Conservation (phyloP, 441 rosid genomes). For the Melastoma candidum region DNA sequence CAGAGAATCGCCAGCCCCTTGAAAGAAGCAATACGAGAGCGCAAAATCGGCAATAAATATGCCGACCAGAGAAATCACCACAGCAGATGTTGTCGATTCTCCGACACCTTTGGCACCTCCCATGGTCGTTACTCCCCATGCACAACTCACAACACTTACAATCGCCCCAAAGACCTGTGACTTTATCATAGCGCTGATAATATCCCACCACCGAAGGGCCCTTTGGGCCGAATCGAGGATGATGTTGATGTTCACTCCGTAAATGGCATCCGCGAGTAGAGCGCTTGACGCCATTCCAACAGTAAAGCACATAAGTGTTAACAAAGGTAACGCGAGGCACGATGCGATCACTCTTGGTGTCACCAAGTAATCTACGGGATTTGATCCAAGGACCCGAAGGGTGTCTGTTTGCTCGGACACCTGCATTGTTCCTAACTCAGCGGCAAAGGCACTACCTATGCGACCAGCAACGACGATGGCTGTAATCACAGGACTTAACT, state of each 20-base stretch:
- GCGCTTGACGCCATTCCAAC: slow-evolving; percentile 22
- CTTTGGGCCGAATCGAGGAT: slow-evolving; percentile 16
- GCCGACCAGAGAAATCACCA: slow-evolving; percentile 21
- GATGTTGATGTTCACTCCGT: slow-evolving; percentile 19
- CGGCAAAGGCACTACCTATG: slow-evolving; percentile 20
- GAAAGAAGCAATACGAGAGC: no score
- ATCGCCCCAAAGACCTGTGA: slow-evolving; percentile 19
- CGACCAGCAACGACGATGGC: slow-evolving; percentile 19
- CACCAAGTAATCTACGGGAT: slow-evolving; percentile 21
- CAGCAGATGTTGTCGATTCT: slow-evolving; percentile 21
- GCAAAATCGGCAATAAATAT: slow-evolving; percentile 7
- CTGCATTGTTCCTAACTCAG: slow-evolving; percentile 21
- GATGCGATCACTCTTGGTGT: slow-evolving; percentile 21
- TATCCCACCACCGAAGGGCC: slow-evolving; percentile 20
- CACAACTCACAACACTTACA: slow-evolving; percentile 17
- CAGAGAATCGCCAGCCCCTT: no score
- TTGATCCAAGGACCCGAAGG: slow-evolving; percentile 17
- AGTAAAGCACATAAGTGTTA: slow-evolving; percentile 20
- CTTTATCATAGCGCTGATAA: slow-evolving; percentile 21
- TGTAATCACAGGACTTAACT: slow-evolving; percentile 20
- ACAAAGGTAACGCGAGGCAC: slow-evolving; percentile 16
- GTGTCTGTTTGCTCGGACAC: slow-evolving; percentile 23
- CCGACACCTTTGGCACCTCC: slow-evolving; percentile 25
- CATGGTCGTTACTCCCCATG: slow-evolving; percentile 23
- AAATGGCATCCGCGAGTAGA: slow-evolving; percentile 16